phyloP scores from a whole-genome alignment of 2,329 filamentous ascomycete genomes.

The Graphilbum fragrans region DNA sequence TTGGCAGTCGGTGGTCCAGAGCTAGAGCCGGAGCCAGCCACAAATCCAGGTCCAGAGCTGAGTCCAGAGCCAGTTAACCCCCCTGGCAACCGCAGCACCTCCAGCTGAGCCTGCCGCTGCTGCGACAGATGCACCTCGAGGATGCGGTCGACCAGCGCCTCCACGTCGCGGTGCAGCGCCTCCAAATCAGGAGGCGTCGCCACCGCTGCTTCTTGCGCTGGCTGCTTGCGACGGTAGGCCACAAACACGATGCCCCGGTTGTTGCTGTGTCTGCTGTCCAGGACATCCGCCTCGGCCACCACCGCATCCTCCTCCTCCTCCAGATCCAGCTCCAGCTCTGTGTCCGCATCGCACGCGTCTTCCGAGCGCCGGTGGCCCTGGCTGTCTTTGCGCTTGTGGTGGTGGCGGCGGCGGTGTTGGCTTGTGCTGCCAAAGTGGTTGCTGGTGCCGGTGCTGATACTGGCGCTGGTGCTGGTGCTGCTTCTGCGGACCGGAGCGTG shows the following conservation, averaged over 20 bases:
- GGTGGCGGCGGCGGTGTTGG: constrained; percentile 1
- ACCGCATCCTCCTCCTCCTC: not conserved
- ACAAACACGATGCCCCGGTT: constrained; percentile 45
- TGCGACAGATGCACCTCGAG: constrained; percentile 30
- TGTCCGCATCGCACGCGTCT: constrained; percentile 13
- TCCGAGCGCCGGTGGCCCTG: not conserved
- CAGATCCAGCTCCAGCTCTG: constrained; percentile 11
- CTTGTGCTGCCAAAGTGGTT: too few relatives aligned
- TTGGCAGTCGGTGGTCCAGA: too few relatives aligned
- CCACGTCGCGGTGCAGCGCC: constrained; percentile 34
- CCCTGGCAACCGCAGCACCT: constrained; percentile 1
- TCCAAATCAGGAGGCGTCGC: constrained; percentile 26
- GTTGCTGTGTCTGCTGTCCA: constrained; percentile 1
- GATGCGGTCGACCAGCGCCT: constrained; percentile 39
- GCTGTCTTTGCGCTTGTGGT: constrained; percentile 4
- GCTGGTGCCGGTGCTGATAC: constrained; percentile 5
- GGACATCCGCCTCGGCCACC: not conserved
- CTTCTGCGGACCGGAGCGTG: constrained; percentile 10
- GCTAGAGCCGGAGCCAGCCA: too few relatives aligned
- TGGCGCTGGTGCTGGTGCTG: constrained; percentile 1
- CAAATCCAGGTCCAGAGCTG: too few relatives aligned
- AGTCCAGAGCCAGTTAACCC: too few relatives aligned
- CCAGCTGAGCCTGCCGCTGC: constrained; percentile 7
- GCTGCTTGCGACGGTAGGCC: constrained; percentile 36
- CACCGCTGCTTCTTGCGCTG: constrained; percentile 14